A percentile compares a stretch with the other conserved stretches of the same genome.
Evolutionary conservation across 129 eudicot species (phyloP).

Genomic region (Saussurea involucrata): DNA sequence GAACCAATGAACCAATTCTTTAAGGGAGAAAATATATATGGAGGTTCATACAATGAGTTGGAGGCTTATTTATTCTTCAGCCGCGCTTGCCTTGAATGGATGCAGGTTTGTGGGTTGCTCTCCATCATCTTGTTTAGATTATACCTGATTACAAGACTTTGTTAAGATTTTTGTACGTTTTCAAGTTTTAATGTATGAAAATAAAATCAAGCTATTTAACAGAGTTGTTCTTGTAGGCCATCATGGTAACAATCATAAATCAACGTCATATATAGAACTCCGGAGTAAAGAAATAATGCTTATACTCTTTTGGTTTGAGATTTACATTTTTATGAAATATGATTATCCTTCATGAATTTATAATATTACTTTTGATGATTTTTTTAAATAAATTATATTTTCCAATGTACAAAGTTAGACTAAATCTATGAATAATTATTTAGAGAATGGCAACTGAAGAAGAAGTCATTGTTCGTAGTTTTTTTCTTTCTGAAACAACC

Average conservation of each 20-base stretch:
- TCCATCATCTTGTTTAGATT: neutral
- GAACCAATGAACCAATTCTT: slow-evolving; percentile 83
- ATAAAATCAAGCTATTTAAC: too few relatives aligned
- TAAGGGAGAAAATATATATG: slow-evolving; percentile 68
- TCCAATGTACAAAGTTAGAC: neutral
- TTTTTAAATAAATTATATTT: too few relatives aligned
- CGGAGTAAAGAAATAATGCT: too few relatives aligned
- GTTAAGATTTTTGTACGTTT: neutral
- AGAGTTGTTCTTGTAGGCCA: too few relatives aligned
- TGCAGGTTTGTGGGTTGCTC: slow-evolving; percentile 58
- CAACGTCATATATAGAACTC: too few relatives aligned
- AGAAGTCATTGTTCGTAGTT: neutral
- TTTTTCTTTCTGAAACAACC: neutral
- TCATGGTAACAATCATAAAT: too few relatives aligned
- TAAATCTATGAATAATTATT: neutral
- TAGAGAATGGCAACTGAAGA: neutral
- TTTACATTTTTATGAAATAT: neutral
- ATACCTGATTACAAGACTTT: neutral
- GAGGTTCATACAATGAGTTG: slow-evolving; percentile 84
- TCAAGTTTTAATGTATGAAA: neutral
- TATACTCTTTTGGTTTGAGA: too few relatives aligned
- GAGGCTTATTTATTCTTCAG: slow-evolving; percentile 88
- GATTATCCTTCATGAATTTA: neutral
- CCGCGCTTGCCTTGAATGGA: slow-evolving; percentile 94
- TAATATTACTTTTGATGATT: neutral